These are phyloP conservation scores for Stagonosporopsis chrysanthemi DNA, from an alignment of 2,329 filamentous ascomycete species.

Conservation along the genomic window DNA sequence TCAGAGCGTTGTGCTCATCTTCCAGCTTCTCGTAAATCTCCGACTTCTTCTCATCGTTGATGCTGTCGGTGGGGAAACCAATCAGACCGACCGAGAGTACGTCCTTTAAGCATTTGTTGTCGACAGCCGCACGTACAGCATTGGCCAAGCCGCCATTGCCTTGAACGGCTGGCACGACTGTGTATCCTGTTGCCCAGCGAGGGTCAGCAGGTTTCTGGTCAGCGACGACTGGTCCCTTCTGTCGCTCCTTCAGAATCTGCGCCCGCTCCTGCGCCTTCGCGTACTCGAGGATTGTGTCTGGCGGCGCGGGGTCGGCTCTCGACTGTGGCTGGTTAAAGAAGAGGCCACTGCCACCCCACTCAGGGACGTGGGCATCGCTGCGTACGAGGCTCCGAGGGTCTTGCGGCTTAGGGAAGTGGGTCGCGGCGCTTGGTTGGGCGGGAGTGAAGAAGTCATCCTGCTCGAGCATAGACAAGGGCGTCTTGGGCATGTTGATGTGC, in stretches of 20 bases:
- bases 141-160: conserved; percentile 93
- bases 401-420: conserved; percentile 61
- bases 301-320: conserved; percentile 75
- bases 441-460: conserved; percentile 58
- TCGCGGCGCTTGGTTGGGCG: conserved; percentile 52
- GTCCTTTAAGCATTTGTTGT: conserved; percentile 73
- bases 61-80: conserved; percentile 90
- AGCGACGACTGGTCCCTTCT: conserved; percentile 20
- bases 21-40: conserved; percentile 84
- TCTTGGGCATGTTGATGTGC: conserved; percentile 47
- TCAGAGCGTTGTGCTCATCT: conserved; percentile 80
- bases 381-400: conserved; percentile 66
- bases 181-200: conserved; percentile 77
- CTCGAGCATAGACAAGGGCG: conserved; percentile 50
- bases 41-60: conserved; percentile 77
- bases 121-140: conserved; percentile 78
- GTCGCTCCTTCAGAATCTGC: conserved; percentile 36
- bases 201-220: conserved; percentile 48
- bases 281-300: conserved; percentile 77
- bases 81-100: conserved; percentile 92
- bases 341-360: conserved; percentile 72
- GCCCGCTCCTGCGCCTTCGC: conserved; percentile 56
- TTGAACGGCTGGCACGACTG: conserved; percentile 82
- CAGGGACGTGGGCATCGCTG: conserved; percentile 76
- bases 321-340: conserved; percentile 80